Conservation (phyloP, 352 stramenopile species). For the Globisporangium parvum region DNA sequence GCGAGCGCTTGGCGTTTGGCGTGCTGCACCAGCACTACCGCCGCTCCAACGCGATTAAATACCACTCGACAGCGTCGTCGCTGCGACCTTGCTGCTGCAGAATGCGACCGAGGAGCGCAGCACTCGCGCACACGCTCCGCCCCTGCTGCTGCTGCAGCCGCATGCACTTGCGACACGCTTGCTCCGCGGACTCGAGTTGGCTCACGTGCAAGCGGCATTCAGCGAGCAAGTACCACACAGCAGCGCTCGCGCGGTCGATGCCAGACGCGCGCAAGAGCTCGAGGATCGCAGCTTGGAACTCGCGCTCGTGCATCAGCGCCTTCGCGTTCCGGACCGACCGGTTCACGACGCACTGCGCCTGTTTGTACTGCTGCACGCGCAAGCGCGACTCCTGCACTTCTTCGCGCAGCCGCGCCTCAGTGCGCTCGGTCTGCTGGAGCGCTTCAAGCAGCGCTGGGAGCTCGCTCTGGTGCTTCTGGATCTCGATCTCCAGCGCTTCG, state of each 20-base stretch:
- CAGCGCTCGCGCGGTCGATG: conserved; percentile 46
- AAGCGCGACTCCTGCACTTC: conserved; percentile 31
- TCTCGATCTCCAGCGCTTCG: conserved; percentile 31
- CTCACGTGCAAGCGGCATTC: conserved; percentile 43
- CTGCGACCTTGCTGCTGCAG: conserved; percentile 41
- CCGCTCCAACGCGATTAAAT: conserved; percentile 50
- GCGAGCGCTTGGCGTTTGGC: too few species aligned
- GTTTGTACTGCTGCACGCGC: conserved; percentile 38
- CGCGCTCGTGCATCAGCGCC: conserved; percentile 37
- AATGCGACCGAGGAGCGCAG: conserved; percentile 45
- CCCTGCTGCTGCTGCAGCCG: conserved; percentile 21
- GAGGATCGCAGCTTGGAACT: conserved; percentile 57
- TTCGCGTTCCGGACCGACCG: conserved; percentile 32
- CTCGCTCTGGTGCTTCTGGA: conserved; percentile 44
- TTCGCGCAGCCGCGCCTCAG: conserved; percentile 19
- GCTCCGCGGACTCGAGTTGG: conserved; percentile 40
- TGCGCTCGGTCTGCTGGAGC: conserved; percentile 25
- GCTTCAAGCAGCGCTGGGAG: conserved; percentile 37
- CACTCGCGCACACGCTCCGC: conserved; percentile 13
- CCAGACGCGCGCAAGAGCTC: conserved; percentile 38
- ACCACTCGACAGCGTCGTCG: conserved; percentile 57
- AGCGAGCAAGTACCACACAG: conserved; percentile 48
- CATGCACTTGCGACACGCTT: conserved; percentile 53
- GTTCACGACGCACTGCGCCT: conserved; percentile 35
- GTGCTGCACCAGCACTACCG: too few species aligned